phyloP scores from a whole-genome alignment of 495 filamentous ascomycete genomes.

The Aspergillus haitiensis region DNA sequence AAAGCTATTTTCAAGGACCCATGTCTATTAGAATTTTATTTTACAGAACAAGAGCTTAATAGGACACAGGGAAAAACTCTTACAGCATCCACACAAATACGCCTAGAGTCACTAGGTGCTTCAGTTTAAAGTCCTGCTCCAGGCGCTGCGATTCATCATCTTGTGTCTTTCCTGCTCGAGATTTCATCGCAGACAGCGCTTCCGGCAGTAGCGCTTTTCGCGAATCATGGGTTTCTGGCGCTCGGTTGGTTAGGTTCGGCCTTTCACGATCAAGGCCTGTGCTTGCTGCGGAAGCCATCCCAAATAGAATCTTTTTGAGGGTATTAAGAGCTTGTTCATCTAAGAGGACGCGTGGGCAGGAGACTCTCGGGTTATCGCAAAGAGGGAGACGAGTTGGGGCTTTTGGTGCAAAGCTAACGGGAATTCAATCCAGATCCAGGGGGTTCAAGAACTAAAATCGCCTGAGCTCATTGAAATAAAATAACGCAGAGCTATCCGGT shows the following conservation, averaged over 20 bases:
- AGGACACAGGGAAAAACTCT: conserved; percentile 20
- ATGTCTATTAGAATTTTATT: conserved; percentile 13
- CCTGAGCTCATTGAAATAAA: conserved; percentile 15
- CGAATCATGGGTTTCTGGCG: conserved; percentile 10
- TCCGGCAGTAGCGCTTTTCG: conserved; percentile 23
- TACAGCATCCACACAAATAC: conserved; percentile 48
- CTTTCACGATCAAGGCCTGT: conserved; percentile 8
- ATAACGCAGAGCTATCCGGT: background rate
- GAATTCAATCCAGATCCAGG: background rate
- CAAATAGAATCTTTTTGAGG: background rate
- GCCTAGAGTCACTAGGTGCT: conserved; percentile 43
- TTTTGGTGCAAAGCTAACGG: background rate
- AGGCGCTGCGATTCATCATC: conserved; percentile 27
- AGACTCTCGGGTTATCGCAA: background rate
- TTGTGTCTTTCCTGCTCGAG: conserved; percentile 24
- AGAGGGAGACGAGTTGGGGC: background rate
- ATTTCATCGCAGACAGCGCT: conserved; percentile 21
- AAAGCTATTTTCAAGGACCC: conserved; percentile 41
- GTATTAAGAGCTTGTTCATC: conserved; percentile 10
- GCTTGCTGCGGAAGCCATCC: conserved; percentile 18
- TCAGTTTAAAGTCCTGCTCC: conserved; percentile 45
- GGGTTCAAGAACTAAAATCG: background rate
- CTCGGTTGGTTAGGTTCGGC: conserved; percentile 6
- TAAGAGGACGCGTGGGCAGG: conserved; percentile 1
- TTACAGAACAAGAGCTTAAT: background rate